These are phyloP conservation scores for Pseudocercospora fijiensis DNA, from an alignment of 2,329 filamentous ascomycete species.

Conservation along the genomic window DNA sequence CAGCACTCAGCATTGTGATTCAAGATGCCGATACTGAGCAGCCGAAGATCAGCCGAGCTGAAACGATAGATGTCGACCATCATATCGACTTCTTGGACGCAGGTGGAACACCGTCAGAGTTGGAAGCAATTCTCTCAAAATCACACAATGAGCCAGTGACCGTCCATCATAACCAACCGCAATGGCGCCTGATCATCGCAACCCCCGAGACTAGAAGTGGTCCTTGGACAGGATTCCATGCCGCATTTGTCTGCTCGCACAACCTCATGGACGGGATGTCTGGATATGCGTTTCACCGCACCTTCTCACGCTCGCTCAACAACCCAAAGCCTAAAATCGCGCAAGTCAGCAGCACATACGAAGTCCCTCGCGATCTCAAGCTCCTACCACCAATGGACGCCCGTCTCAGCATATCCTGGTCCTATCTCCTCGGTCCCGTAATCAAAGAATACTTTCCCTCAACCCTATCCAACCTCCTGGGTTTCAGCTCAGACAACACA, in stretches of 20 bases:
- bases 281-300: conserved; percentile 46
- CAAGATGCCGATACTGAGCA: conserved; percentile 41
- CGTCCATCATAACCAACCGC: conserved; percentile 36
- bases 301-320: conserved; percentile 35
- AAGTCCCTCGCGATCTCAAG: conserved; percentile 6
- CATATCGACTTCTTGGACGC: conserved; percentile 41
- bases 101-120: conserved; percentile 14
- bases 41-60: conserved; percentile 37
- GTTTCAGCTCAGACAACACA: conserved; percentile 34
- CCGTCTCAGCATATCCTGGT: conserved; percentile 47
- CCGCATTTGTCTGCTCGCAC: conserved; percentile 49
- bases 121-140: conserved; percentile 33
- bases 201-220: background rate
- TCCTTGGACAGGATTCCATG: conserved; percentile 5
- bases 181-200: conserved; percentile 48
- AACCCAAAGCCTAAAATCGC: background rate
- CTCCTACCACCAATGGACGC: conserved; percentile 21
- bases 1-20: conserved; percentile 42
- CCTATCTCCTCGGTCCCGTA: conserved; percentile 45
- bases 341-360: background rate
- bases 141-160: conserved; percentile 41
- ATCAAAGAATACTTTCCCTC: conserved; percentile 42
- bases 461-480: conserved; percentile 37
- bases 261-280: conserved; percentile 47
- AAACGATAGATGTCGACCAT: conserved; percentile 40